Percentiles rank a stretch among this genome's conserved stretches.
These are phyloP conservation scores for Monascus purpureus DNA, from an alignment of 495 filamentous ascomycete genomes.

Conservation along the genomic window DNA sequence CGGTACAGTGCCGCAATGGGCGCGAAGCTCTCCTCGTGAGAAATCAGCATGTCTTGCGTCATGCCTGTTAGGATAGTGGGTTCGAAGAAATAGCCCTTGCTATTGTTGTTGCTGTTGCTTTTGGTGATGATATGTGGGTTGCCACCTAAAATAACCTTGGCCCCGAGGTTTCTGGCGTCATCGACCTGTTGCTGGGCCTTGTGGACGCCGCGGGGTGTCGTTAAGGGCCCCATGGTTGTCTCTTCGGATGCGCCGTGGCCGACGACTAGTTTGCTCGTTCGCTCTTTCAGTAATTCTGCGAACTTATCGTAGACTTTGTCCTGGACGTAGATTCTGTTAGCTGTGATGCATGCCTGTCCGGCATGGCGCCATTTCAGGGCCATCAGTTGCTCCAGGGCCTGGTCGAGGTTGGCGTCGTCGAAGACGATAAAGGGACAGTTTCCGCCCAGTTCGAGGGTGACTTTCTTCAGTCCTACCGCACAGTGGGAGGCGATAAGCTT, in stretches of 20 bases:
- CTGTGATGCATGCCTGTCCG: constrained; percentile 62
- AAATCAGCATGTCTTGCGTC: constrained; percentile 49
- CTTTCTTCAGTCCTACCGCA: constrained; percentile 51
- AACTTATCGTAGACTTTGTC: constrained; percentile 39
- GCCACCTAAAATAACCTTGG: constrained; percentile 43
- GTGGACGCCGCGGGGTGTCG: constrained; percentile 46
- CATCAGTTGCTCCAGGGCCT: constrained; percentile 45
- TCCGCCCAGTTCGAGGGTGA: constrained; percentile 60
- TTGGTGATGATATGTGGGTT: constrained; percentile 29
- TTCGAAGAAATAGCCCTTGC: constrained; percentile 54
- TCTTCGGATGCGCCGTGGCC: constrained; percentile 45
- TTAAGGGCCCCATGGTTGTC: constrained; percentile 56
- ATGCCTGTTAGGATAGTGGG: constrained; percentile 54
- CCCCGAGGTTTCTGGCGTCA: constrained; percentile 48
- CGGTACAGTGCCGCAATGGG: constrained; percentile 53
- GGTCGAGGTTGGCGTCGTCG: constrained; percentile 55
- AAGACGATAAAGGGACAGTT: constrained; percentile 67
- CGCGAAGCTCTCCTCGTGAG: constrained; percentile 56
- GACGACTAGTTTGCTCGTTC: constrained; percentile 41
- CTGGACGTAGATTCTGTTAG: constrained; percentile 61
- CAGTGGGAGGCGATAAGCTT: constrained; percentile 47
- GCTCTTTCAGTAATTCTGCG: constrained; percentile 37
- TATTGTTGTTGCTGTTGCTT: background rate
- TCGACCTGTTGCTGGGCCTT: constrained; percentile 48
- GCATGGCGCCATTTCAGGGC: constrained; percentile 52